phyloP scores from a whole-genome alignment of 345 rosid genomes.

The Draba incana region DNA sequence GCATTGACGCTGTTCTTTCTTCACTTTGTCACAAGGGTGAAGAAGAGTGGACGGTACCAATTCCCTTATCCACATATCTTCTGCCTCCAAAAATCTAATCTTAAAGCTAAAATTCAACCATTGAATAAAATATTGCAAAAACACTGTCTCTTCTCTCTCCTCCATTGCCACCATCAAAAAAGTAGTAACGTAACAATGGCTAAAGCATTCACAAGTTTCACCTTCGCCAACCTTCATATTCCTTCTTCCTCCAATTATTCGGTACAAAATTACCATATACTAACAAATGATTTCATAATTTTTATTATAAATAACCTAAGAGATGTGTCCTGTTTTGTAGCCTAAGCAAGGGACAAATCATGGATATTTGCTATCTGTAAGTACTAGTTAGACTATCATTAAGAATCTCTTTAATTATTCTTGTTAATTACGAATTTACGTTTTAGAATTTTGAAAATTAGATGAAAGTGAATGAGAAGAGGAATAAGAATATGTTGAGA shows the following conservation, averaged over 20 bases:
- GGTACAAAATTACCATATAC: slow-evolving; percentile 5
- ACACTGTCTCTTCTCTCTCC: background rate
- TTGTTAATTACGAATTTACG: background rate
- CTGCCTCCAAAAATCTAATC: slow-evolving; percentile 17
- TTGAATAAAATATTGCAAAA: background rate
- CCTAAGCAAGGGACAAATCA: slow-evolving; percentile 47
- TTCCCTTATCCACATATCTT: slow-evolving; percentile 59
- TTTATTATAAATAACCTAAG: background rate
- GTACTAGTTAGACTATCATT: background rate
- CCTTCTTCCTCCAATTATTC: slow-evolving; percentile 31
- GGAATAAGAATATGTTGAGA: slow-evolving; percentile 37
- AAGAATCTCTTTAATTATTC: background rate
- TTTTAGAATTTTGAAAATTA: background rate
- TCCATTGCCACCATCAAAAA: slow-evolving; percentile 4
- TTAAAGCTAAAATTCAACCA: background rate
- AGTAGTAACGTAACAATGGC: slow-evolving; percentile 53
- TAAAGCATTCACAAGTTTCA: slow-evolving; percentile 54
- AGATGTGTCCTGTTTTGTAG: slow-evolving; percentile 40
- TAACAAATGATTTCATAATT: background rate
- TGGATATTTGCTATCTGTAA: slow-evolving; percentile 45
- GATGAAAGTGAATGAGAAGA: slow-evolving; percentile 29
- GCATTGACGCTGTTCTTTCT: background rate
- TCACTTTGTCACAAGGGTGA: slow-evolving; percentile 1
- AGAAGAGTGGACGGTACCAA: slow-evolving; percentile 45
- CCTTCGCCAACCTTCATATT: slow-evolving; percentile 45